Percentiles rank a stretch among this genome's conserved stretches.
phyloP scores from a whole-genome alignment of 2,329 filamentous ascomycete genomes.

The Monosporascus sp. region DNA sequence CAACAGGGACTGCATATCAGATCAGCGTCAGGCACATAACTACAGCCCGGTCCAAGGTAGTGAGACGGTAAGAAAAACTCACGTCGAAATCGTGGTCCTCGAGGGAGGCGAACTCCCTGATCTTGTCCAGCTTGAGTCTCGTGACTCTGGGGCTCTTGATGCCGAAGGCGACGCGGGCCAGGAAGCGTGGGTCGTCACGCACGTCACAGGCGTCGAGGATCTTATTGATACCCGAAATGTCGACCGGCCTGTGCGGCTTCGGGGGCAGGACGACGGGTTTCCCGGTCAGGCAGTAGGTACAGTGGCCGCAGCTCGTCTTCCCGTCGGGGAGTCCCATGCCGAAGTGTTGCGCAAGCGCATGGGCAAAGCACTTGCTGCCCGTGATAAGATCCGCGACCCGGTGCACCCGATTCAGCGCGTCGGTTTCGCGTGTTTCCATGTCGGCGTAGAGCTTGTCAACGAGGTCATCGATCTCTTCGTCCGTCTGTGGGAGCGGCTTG shows the following conservation, averaged over 20 bases:
- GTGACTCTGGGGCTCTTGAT: slow-evolving; percentile 53
- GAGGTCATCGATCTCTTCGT: slow-evolving; percentile 38
- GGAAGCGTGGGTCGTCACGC: slow-evolving; percentile 52
- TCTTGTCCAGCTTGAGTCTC: slow-evolving; percentile 41
- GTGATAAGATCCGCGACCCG: slow-evolving; percentile 51
- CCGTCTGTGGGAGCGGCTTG: slow-evolving; percentile 37
- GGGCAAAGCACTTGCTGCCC: slow-evolving; percentile 44
- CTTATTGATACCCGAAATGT: slow-evolving; percentile 33
- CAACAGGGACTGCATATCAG: slow-evolving; percentile 17
- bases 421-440: slow-evolving; percentile 47
- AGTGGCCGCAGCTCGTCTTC: slow-evolving; percentile 47
- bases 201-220: slow-evolving; percentile 40
- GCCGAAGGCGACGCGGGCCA: slow-evolving; percentile 57
- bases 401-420: slow-evolving; percentile 45
- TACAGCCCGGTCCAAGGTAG: neutral
- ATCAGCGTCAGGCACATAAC: slow-evolving; percentile 5
- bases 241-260: slow-evolving; percentile 32
- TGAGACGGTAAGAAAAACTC: slow-evolving; percentile 10
- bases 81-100: slow-evolving; percentile 50
- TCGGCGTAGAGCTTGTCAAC: slow-evolving; percentile 42
- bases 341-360: slow-evolving; percentile 50
- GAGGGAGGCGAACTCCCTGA: slow-evolving; percentile 45
- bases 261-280: slow-evolving; percentile 32
- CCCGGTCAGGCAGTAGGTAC: slow-evolving; percentile 42
- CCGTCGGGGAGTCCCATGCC: slow-evolving; percentile 44